A percentile compares a stretch with the other conserved stretches of the same genome.
Evolutionary conservation across 2,329 filamentous ascomycete genomes (phyloP).

Genomic region (Diaporthe sp.): DNA sequence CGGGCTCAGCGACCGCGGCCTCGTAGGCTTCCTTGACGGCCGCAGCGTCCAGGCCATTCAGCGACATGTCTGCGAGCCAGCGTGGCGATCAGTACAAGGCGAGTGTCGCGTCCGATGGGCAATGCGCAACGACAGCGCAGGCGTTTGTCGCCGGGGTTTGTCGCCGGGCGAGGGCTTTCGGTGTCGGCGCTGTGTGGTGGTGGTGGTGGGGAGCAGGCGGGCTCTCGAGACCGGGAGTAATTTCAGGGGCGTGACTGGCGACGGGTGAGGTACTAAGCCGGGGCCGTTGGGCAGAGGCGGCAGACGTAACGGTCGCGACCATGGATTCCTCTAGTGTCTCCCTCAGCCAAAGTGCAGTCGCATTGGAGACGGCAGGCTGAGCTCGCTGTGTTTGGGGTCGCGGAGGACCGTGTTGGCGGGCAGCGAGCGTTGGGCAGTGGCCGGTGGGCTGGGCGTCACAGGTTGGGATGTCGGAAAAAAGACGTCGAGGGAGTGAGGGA

Average conservation of each 20-base stretch:
- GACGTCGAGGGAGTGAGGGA: conserved; percentile 9
- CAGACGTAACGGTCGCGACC: conserved; percentile 36
- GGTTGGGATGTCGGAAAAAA: conserved; percentile 18
- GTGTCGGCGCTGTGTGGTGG: conserved; percentile 22
- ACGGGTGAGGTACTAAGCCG: conserved; percentile 20
- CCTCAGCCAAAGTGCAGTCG: conserved; percentile 14
- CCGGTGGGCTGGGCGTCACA: conserved; percentile 1
- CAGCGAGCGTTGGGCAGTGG: neutral
- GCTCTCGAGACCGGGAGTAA: conserved; percentile 29
- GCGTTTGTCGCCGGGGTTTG: conserved; percentile 6
- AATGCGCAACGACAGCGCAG: conserved; percentile 5
- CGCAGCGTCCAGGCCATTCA: conserved; percentile 91
- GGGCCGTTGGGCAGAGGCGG: conserved; percentile 36
- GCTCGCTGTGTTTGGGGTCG: conserved; percentile 14
- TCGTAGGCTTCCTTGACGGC: conserved; percentile 89
- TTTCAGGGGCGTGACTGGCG: conserved; percentile 36
- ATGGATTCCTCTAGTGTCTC: conserved; percentile 24
- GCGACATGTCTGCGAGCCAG: conserved; percentile 76
- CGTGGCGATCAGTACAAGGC: neutral
- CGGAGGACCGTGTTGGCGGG: conserved; percentile 5
- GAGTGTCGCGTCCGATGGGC: neutral
- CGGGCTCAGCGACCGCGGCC: conserved; percentile 82
- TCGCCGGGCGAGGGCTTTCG: conserved; percentile 3
- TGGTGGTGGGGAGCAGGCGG: conserved; percentile 27
- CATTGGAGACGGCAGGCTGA: neutral